Conservation (phyloP, 805 yeast species). For the Nakazawaea laoshanensis region DNA sequence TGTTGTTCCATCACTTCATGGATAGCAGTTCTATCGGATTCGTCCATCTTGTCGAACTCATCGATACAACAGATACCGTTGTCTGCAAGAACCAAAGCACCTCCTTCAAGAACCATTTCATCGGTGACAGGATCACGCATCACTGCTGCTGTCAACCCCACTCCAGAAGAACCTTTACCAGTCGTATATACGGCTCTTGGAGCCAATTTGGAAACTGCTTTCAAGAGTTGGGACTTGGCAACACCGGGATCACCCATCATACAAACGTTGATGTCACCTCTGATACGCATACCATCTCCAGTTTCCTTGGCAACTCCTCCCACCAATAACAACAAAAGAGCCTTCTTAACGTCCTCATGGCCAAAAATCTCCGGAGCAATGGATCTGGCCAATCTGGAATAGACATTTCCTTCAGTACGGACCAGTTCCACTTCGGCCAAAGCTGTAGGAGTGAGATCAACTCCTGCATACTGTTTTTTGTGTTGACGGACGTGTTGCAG, state of each 20-base stretch:
- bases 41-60: conserved; percentile 99
- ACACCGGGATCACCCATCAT: conserved; percentile 99
- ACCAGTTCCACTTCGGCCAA: conserved; percentile 48
- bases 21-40: conserved; percentile 90
- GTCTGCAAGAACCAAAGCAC: conserved; percentile 94
- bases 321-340: conserved; percentile 71
- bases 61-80: conserved; percentile 98
- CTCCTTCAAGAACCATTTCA: conserved; percentile 97
- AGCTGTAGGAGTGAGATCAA: conserved; percentile 48
- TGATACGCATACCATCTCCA: conserved; percentile 93
- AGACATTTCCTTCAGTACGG: conserved; percentile 57
- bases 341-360: conserved; percentile 88
- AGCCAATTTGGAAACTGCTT: conserved; percentile 84
- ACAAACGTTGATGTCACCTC: conserved; percentile 95
- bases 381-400: conserved; percentile 72
- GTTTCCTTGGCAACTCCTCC: conserved; percentile 95
- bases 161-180: conserved; percentile 98
- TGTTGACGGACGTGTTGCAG: conserved; percentile 83
- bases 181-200: conserved; percentile 97
- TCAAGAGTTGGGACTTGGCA: conserved; percentile 92
- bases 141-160: conserved; percentile 97
- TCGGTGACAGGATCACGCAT: conserved; percentile 99
- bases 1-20: conserved; percentile 99
- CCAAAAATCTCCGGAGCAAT: conserved; percentile 98
- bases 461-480: conserved; percentile 73